A percentile compares a stretch with the other conserved stretches of the same genome.
Conservation (phyloP, 2,329 filamentous ascomycete genomes). For the Penicillium thymicola region DNA sequence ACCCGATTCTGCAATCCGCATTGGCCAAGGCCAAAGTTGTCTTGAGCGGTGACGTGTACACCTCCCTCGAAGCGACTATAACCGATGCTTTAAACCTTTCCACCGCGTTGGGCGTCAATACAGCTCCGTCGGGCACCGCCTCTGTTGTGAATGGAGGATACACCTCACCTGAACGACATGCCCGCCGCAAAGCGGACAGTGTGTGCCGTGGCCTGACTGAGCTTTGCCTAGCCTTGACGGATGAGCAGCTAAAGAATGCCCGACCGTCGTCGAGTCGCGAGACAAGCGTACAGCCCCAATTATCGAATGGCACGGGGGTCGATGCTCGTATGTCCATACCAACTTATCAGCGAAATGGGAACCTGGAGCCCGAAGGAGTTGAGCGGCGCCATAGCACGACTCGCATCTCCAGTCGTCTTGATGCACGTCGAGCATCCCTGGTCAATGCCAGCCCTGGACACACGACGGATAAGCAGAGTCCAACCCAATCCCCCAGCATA, state of each 20-base stretch:
- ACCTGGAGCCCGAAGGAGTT: conserved; percentile 38
- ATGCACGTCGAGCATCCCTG: conserved; percentile 41
- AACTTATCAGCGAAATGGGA: conserved; percentile 38
- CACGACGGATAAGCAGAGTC: conserved; percentile 19
- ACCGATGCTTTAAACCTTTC: conserved; percentile 77
- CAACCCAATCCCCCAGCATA: conserved; percentile 15
- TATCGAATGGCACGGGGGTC: conserved; percentile 24
- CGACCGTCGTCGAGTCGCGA: conserved; percentile 31
- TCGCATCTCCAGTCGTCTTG: conserved; percentile 33
- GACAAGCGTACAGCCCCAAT: conserved; percentile 17
- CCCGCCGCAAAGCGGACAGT: conserved; percentile 85
- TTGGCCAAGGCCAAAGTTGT: conserved; percentile 72
- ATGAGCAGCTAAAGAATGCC: conserved; percentile 46
- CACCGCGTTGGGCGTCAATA: conserved; percentile 70
- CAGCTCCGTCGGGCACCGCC: conserved; percentile 53
- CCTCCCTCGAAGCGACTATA: conserved; percentile 74
- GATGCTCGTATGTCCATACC: conserved; percentile 27
- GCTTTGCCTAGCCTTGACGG: conserved; percentile 78
- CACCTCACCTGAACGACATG: conserved; percentile 68
- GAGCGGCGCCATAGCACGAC: conserved; percentile 28
- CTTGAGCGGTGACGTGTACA: conserved; percentile 69
- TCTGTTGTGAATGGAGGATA: conserved; percentile 38
- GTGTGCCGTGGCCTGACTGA: conserved; percentile 92
- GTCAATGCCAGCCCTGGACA: conserved; percentile 25
- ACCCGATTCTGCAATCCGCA: conserved; percentile 77